These are phyloP conservation scores for Dipteronia dyeriana DNA, from an alignment of 345 rosid species.

Conservation along the genomic window DNA sequence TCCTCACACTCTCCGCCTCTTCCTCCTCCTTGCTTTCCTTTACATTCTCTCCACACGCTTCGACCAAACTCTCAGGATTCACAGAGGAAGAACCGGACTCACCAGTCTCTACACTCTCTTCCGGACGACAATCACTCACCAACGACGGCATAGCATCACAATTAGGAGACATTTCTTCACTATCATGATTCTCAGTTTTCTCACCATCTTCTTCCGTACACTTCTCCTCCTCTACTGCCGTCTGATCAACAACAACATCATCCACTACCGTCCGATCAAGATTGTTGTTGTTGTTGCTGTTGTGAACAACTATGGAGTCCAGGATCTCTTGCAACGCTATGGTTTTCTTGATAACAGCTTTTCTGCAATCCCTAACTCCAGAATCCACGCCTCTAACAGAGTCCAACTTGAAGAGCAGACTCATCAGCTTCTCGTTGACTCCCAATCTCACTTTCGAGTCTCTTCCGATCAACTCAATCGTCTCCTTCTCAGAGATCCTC, in stretches of 20 bases:
- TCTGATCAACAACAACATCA: slow-evolving; percentile 5
- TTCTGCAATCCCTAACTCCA: slow-evolving; percentile 59
- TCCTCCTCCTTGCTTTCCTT: not conserved
- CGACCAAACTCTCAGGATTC: slow-evolving; percentile 9
- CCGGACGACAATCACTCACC: slow-evolving; percentile 6
- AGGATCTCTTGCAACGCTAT: slow-evolving; percentile 58
- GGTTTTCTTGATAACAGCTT: slow-evolving; percentile 48
- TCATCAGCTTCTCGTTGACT: slow-evolving; percentile 61
- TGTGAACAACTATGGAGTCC: slow-evolving; percentile 36
- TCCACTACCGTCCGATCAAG: not conserved
- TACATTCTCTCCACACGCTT: not conserved
- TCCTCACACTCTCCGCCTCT: slow-evolving; percentile 8
- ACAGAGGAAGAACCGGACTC: slow-evolving; percentile 22
- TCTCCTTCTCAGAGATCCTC: slow-evolving; percentile 35
- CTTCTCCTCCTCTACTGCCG: not conserved
- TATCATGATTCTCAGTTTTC: not conserved
- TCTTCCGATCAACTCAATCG: slow-evolving; percentile 32
- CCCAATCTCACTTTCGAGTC: slow-evolving; percentile 48
- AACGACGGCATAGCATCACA: not conserved
- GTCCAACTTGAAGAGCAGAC: slow-evolving; percentile 53
- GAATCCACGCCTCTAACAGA: slow-evolving; percentile 53
- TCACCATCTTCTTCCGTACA: not conserved
- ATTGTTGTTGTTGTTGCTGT: not conserved
- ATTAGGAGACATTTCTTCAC: not conserved
- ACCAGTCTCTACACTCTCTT: slow-evolving; percentile 6